Evolutionary conservation across 768 basidiomycete species (phyloP), one percentile per base, ranked within the genome.

Genomic region (Termitomyces sp.): DNA sequence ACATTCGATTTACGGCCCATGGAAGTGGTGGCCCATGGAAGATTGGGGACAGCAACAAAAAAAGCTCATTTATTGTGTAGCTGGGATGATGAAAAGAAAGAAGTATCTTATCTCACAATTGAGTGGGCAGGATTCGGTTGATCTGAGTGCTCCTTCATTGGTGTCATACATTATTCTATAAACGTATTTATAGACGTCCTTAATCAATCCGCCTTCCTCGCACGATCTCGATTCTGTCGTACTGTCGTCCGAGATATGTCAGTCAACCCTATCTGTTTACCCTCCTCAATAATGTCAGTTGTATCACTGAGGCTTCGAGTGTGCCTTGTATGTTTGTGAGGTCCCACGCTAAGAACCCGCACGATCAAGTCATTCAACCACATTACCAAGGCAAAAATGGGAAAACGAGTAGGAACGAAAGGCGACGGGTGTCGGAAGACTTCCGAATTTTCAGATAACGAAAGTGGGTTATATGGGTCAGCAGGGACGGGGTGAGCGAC

Each of bases 41-140:
- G 97, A 34, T 73, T 99, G 34, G 97, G 96, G 1, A 99, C 97
- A 4, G 97, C 91, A 12, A 98, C 97, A 9, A 98, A 98, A 72
- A 99, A 99, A 72, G 85, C 93, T 0, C 95, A 98, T 69, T 73
- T 98, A 31, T 73, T 98, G 3, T 97, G 94, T 65, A 84, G 87
- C 33, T 97, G 90, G 88, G 86, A 96, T 65, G 87, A 91, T 36
- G 78, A 77, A 51, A 83, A 76, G 65, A 76, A 81, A 42, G 72
- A 78, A 60, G 90, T 84, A 2, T 82, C 85, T 0, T 92, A 90
- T 73, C 78, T 88, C 55, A 89, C 88, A 49, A 81, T 95, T 58
- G 92, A 94, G 73, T 95, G 93, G 93, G 90, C 92, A 34, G 90
- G 90, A 12, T 95, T 94, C 65, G 93, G 93, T 63, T 90, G 22